phyloP scores from a whole-genome alignment of 2,329 filamentous ascomycete genomes.

The Microsporum ferrugineum region DNA sequence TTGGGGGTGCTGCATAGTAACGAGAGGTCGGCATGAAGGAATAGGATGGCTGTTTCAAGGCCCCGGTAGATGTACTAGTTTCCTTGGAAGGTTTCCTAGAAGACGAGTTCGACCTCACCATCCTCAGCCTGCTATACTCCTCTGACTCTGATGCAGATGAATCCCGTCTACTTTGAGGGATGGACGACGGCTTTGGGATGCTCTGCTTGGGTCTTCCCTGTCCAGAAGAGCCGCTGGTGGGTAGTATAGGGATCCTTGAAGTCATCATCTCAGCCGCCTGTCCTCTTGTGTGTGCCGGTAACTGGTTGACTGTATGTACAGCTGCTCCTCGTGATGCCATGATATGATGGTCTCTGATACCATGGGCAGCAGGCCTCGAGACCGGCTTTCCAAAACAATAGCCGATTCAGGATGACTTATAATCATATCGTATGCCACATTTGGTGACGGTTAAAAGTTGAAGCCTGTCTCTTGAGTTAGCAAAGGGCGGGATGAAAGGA shows the following conservation, averaged over 20 bases:
- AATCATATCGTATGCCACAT: constrained; percentile 23
- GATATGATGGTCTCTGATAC: constrained; percentile 16
- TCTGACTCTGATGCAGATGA: constrained; percentile 24
- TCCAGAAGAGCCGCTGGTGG: constrained; percentile 13
- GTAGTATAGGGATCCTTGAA: constrained; percentile 17
- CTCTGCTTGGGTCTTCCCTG: constrained; percentile 20
- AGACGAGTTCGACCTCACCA: constrained; percentile 7
- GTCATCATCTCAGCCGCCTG: constrained; percentile 18
- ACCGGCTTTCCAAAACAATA: constrained; percentile 19
- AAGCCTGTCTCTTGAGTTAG: constrained; percentile 7
- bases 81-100: constrained; percentile 17
- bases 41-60: neutral
- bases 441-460: constrained; percentile 2
- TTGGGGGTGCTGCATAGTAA: neutral
- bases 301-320: constrained; percentile 23
- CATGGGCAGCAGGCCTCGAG: constrained; percentile 17
- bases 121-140: constrained; percentile 9
- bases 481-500: neutral
- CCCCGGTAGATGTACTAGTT: neutral
- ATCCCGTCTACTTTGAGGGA: constrained; percentile 18
- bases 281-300: constrained; percentile 19
- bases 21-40: neutral
- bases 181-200: constrained; percentile 19
- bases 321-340: constrained; percentile 28
- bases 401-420: constrained; percentile 16